Conservation (phyloP, 2,329 filamentous ascomycete species). For the Fragosphaeria purpurea region DNA sequence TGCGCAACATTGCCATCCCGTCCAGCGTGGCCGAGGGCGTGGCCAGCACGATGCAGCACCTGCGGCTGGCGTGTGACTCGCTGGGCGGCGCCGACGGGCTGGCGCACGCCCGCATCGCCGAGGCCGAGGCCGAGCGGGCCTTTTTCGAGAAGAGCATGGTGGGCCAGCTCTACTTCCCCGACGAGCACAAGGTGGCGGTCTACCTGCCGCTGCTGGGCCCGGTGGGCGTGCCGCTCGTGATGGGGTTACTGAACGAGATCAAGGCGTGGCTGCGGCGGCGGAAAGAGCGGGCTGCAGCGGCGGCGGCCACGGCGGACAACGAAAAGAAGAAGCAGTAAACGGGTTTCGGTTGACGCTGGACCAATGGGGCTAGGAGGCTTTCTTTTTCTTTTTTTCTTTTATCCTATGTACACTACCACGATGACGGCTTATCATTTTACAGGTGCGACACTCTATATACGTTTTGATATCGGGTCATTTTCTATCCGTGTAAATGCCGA, state of each 20-base stretch:
- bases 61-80: constrained; percentile 65
- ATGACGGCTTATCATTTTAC: too few species aligned
- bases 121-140: constrained; percentile 79
- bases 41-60: constrained; percentile 64
- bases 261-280: constrained; percentile 48
- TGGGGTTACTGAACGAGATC: constrained; percentile 74
- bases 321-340: constrained; percentile 23
- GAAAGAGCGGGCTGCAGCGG: constrained; percentile 30
- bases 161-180: constrained; percentile 94
- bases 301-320: constrained; percentile 22
- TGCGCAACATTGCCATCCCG: constrained; percentile 87
- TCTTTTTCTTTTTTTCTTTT: neutral
- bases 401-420: too few species aligned
- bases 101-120: constrained; percentile 71
- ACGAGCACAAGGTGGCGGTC: constrained; percentile 96
- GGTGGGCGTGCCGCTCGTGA: constrained; percentile 77
- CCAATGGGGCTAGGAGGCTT: neutral
- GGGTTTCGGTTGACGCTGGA: too few species aligned
- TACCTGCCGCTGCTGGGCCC: constrained; percentile 88
- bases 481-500: too few species aligned
- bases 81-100: constrained; percentile 60
- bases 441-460: too few species aligned
- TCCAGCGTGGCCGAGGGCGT: constrained; percentile 78
- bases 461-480: too few species aligned
- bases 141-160: constrained; percentile 99